Evolutionary conservation across 2,329 filamentous ascomycete species (phyloP), one percentile per base, ranked within the genome.

Genomic region (Aspergillus udagawae): DNA sequence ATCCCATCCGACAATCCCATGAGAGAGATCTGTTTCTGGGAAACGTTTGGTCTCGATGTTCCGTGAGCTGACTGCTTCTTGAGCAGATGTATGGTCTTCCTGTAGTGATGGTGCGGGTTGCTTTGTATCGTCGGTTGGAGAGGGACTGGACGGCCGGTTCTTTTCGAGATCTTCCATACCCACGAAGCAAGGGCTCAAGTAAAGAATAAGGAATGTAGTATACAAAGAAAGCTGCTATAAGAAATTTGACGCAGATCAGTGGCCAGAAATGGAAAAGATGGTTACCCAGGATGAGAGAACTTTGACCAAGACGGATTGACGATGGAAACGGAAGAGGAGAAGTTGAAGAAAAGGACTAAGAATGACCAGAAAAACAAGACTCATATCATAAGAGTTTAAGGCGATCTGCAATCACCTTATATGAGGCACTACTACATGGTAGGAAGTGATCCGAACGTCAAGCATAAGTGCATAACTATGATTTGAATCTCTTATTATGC

Each of bases 1-100:
- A 3, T 86, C 83, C 84, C 84, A 86, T 38, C 83, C 84, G 20
- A 86, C 80, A 57, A 86, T 66, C n/a, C 80, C 80, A 1, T 70
- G 73, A 53, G 75, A 75, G 21, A 86, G 78, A 61, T 86, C 77
- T 20, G 77, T 79, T 28, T 79, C 61, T 0, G 82, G 83, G n/a
- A 72, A 57, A 7, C 42, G 42, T 6, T 45, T 45, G 8, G 10
- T 23, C 21, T 45, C 42, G 21, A 4, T 4, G n/a, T 12, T 12
- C 42, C n/a, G 9, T 9, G 9, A 45, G 42, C 3, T 17, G 20
- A 10, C 2, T 23, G 20, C n/a, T 45, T 21, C 42, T 9, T 45
- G 20, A 23, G 42, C 21, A 14, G 42, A 12, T 21, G 42, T 21
- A 23, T 23, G 42, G n/a, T 17, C 21, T 14, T 9, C n/a, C 8